Evolutionary conservation across 2,329 filamentous ascomycete genomes (phyloP), one percentile per base, ranked within the genome.

Genomic region (Cytospora piceae): DNA sequence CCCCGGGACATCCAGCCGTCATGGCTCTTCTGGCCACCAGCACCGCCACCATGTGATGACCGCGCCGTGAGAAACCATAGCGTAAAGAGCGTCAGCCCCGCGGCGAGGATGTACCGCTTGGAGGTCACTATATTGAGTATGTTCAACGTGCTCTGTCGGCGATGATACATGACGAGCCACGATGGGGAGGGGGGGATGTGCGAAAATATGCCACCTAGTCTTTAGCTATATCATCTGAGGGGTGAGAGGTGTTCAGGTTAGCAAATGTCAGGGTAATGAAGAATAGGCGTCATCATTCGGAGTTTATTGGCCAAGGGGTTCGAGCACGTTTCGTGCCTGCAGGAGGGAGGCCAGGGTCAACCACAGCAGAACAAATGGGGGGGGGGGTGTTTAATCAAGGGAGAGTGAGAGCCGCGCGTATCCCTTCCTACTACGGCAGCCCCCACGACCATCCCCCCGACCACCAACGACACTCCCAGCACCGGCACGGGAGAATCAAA

Each of bases 101-200:
- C 51, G 5, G 37, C 37, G n/a, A 29, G 6, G 12, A 65, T 22
- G 20, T 55, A 65, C 27, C 63, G 22, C 32, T 22, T 61, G 17
- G 51, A 31, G 11, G 49, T 24, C 29, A 37, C 2, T 1, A 49
- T 4, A 8, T n/a, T 61, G 29, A 46, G 31, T 37, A 17, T 55
- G 22, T 56, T 53, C 2, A 32, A 34, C 17, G 56, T 49, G n/a
- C n/a, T 49, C 24, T 22, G 46, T 12, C 46, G 46, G 46, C n/a
- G 51, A 14, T 34, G 37, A 61, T 55, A 61, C 63, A 65, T 65
- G 57, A 53, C 53, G 53, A 53, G 60, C 60, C n/a, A 49, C 46
- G 24, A 37, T 37, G 20, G 46, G 46, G 24, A n/a, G 46, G 24
- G 46, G n/a, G 46, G 24, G 15, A 24, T 14, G 53, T 37, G 53